These are phyloP conservation scores for Dipteronia dyeriana DNA, from an alignment of 345 rosid species.

Conservation along the genomic window DNA sequence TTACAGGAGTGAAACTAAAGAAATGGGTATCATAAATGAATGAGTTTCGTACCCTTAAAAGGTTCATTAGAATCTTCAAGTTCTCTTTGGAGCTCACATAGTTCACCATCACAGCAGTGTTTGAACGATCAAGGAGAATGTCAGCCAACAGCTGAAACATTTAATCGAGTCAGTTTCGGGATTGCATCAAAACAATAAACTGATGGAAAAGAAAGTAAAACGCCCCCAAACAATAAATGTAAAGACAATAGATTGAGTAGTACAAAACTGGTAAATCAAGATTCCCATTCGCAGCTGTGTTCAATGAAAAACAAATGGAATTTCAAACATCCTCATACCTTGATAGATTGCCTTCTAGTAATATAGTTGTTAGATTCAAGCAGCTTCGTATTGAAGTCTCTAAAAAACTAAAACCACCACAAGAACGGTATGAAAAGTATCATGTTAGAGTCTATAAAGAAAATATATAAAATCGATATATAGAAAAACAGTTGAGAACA, in stretches of 20 bases:
- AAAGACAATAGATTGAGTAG: not conserved
- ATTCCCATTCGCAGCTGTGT: not conserved
- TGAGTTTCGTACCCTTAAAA: not conserved
- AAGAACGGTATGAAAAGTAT: not conserved
- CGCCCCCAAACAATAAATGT: not conserved
- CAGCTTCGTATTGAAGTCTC: constrained; percentile 21
- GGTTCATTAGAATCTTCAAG: constrained; percentile 16
- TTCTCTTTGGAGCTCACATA: constrained; percentile 14
- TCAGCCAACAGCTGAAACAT: constrained; percentile 3
- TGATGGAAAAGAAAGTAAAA: too few species aligned
- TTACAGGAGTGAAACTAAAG: not conserved
- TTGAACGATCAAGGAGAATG: constrained; percentile 5
- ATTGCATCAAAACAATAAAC: not conserved
- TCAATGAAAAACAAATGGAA: not conserved
- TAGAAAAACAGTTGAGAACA: not conserved
- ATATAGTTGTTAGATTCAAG: constrained; percentile 26
- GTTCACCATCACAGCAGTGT: constrained; percentile 9
- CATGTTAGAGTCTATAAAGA: not conserved
- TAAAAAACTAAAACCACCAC: constrained; percentile 24
- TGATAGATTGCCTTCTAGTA: constrained; percentile 26
- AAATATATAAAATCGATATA: too few species aligned
- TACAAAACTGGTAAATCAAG: not conserved
- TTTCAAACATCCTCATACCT: constrained; percentile 4
- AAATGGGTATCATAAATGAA: not conserved
- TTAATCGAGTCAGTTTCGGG: not conserved